Base-by-base conservation (phyloP, 2,329 filamentous ascomycete species). In the Cladosporium sp. region DNA sequence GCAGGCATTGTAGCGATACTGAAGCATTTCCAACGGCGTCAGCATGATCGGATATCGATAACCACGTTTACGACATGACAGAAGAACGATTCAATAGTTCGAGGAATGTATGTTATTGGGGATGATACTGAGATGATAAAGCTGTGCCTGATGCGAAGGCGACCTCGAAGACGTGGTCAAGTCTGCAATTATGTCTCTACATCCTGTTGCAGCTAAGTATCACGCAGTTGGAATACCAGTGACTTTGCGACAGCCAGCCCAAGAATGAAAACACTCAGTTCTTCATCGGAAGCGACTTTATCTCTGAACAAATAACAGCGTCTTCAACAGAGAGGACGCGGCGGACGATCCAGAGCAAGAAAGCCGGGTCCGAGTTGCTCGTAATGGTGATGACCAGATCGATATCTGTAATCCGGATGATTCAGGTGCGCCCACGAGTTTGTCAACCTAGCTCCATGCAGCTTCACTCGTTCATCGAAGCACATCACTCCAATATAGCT, bases 381-480 rank as follows among this genome's bases (percentile, higher is more conserved):
- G 18, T 46, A 11, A 21, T 11, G 8, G 3, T 2, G 18, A 21
- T 46, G 4, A 18, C 6, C 18, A 46, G n/a, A 10, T 23, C n/a
- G 8, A 21, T 8, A 21, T 21, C 0, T 10, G 5, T 2, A 10
- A 21, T 46, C 1, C 6, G 3, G 1, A 10, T 46, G 7, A 5
- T 46, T n/a, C 39, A 2, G 3, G 8, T 21, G 39, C 21, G n/a
- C 26, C 59, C 59, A 62, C 16, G 43, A 5, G 3, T 32, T 3
- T 7, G 32, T 61, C 14, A 4, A 2, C 14, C 10, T 28, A 18
- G 46, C 28, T 32, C 59, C 46, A 8, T 62, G 18, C 23, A 62
- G n/a, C 4, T 23, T 5, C 1, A 62, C 32, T 7, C 59, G 30
- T 16, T 62, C 59, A 26, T 62, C 59, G n/a, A 62, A 62, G 21